Percentiles rank a stretch among this genome's conserved stretches.
Evolutionary conservation across 495 filamentous ascomycete species (phyloP).

Genomic region (Penicillium steckii): DNA sequence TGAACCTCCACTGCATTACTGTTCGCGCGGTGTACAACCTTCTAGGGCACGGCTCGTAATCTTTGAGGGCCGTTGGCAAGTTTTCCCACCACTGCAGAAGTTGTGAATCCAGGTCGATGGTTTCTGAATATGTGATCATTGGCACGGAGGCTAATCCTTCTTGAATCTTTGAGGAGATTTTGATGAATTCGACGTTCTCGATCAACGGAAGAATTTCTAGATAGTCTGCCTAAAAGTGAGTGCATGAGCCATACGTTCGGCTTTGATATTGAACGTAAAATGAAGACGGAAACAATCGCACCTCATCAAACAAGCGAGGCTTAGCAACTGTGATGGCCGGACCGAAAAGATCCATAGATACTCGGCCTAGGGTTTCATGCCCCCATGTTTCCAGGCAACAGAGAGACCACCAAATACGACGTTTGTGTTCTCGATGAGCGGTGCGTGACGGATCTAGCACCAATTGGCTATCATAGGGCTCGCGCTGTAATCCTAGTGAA

Average conservation of each 20-base stretch:
- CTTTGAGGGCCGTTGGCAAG: constrained; percentile 62
- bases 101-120: constrained; percentile 56
- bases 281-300: constrained; percentile 14
- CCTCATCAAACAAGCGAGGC: constrained; percentile 50
- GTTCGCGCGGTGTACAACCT: constrained; percentile 62
- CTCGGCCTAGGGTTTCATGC: constrained; percentile 67
- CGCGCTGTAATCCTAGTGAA: constrained; percentile 19
- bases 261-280: background rate
- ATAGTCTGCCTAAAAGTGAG: constrained; percentile 11
- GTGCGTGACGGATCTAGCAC: constrained; percentile 27
- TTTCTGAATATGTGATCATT: constrained; percentile 55
- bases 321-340: constrained; percentile 64
- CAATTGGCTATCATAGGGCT: constrained; percentile 12
- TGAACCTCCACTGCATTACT: constrained; percentile 74
- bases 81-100: constrained; percentile 63
- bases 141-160: constrained; percentile 65
- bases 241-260: background rate
- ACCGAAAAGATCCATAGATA: constrained; percentile 67
- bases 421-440: constrained; percentile 50
- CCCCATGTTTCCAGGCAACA: constrained; percentile 74
- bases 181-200: constrained; percentile 71
- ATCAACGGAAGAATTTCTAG: constrained; percentile 56
- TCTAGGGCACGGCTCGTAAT: constrained; percentile 63
- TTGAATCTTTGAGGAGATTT: constrained; percentile 67
- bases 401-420: constrained; percentile 71